phyloP scores from a whole-genome alignment of 2,329 filamentous ascomycete species.

The Botryosphaeria agaves region DNA sequence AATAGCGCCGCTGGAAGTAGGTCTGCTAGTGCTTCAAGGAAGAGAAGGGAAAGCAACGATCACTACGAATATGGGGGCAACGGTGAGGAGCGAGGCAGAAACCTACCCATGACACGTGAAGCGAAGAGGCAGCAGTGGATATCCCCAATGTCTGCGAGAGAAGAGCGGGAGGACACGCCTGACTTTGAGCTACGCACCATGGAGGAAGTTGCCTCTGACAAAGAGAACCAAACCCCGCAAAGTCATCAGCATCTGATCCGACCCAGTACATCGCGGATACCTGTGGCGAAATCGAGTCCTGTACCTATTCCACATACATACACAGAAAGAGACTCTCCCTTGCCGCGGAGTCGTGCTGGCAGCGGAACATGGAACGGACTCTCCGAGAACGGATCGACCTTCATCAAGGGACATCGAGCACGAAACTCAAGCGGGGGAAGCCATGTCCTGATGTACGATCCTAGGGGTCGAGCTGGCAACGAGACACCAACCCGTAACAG shows the following conservation, averaged over 20 bases:
- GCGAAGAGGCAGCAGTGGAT: constrained; percentile 11
- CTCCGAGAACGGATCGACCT: constrained; percentile 41
- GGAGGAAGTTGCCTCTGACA: constrained; percentile 53
- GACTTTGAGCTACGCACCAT: constrained; percentile 47
- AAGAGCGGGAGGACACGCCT: constrained; percentile 13
- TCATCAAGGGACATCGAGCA: constrained; percentile 42
- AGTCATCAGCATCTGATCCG: constrained; percentile 27
- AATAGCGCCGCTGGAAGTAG: no score
- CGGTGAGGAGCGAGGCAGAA: constrained; percentile 6
- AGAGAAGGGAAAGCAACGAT: constrained; percentile 5
- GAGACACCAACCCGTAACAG: no score
- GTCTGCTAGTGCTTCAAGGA: constrained; percentile 9
- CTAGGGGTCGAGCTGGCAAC: no score
- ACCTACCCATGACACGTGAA: constrained; percentile 8
- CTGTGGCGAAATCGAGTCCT: constrained; percentile 64
- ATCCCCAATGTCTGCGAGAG: constrained; percentile 17
- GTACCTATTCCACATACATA: constrained; percentile 55
- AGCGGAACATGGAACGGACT: constrained; percentile 39
- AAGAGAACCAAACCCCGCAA: constrained; percentile 27
- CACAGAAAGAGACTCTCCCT: constrained; percentile 55
- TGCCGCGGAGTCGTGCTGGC: constrained; percentile 40
- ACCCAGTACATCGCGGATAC: constrained; percentile 59
- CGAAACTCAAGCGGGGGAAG: constrained; percentile 52
- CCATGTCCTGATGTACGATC: no score
- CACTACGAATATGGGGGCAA: constrained; percentile 6